Percentiles rank a stretch among this genome's conserved stretches.
Evolutionary conservation across 140 eudicot species (phyloP).

Genomic region (Anethum foeniculum): DNA sequence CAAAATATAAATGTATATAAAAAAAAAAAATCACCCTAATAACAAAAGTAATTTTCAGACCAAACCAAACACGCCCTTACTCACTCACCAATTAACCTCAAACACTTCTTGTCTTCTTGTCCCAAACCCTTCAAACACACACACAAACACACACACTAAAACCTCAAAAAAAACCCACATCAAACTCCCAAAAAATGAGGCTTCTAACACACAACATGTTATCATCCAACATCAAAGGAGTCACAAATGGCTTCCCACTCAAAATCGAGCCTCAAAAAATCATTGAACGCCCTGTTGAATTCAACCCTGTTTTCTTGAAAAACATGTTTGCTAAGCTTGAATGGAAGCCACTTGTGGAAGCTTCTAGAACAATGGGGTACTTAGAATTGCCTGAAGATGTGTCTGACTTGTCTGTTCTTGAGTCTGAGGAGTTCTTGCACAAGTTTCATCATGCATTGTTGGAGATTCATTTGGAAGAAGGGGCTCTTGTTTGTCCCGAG

Average conservation of each 20-base stretch:
- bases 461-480: slow-evolving; percentile 88
- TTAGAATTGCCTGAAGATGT: slow-evolving; percentile 65
- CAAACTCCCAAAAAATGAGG: slow-evolving; percentile 38
- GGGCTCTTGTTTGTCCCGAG: slow-evolving; percentile 91
- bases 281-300: slow-evolving; percentile 50
- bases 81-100: background rate
- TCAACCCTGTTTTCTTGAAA: slow-evolving; percentile 62
- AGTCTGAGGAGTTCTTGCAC: slow-evolving; percentile 63
- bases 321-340: slow-evolving; percentile 83
- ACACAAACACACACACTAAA: background rate
- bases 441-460: slow-evolving; percentile 86
- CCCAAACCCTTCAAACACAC: background rate
- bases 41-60: no score
- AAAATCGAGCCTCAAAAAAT: slow-evolving; percentile 53
- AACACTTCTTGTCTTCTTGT: background rate
- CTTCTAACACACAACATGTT: slow-evolving; percentile 90
- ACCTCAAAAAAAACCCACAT: background rate
- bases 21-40: no score
- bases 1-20: no score
- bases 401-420: slow-evolving; percentile 45
- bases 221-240: slow-evolving; percentile 90
- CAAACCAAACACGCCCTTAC: background rate
- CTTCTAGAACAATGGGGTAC: slow-evolving; percentile 62
- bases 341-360: slow-evolving; percentile 77
- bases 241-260: slow-evolving; percentile 75